Evolutionary conservation across 2,329 filamentous ascomycete genomes (phyloP).

Genomic region (Phaeosphaeriaceae sp.): DNA sequence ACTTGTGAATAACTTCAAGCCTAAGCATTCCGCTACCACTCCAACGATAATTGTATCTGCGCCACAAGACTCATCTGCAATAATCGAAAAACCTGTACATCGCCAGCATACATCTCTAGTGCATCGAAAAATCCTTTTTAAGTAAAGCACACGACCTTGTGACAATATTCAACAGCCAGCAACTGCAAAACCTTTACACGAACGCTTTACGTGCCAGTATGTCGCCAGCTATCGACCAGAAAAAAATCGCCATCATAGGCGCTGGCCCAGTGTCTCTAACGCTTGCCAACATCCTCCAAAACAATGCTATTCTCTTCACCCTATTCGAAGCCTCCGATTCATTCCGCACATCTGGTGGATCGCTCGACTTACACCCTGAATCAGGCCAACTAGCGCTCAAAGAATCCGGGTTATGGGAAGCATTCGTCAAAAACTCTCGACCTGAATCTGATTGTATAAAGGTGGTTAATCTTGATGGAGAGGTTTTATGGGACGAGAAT

Average conservation of each 20-base stretch:
- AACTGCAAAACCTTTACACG: too few relatives aligned
- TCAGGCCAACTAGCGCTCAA: constrained; percentile 60
- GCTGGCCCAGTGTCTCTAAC: constrained; percentile 55
- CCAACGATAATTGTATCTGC: too few relatives aligned
- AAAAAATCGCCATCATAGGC: constrained; percentile 47
- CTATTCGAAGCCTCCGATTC: constrained; percentile 52
- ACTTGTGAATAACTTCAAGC: too few relatives aligned
- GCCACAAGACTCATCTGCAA: too few relatives aligned
- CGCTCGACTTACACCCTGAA: constrained; percentile 61
- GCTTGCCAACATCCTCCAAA: constrained; percentile 60
- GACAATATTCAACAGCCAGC: too few relatives aligned
- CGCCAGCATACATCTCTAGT: too few relatives aligned
- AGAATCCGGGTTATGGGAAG: constrained; percentile 57
- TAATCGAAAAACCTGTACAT: too few relatives aligned
- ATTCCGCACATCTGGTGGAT: constrained; percentile 45
- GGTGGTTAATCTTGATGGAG: constrained; percentile 50
- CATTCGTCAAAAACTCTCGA: constrained; percentile 59
- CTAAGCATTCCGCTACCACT: too few relatives aligned
- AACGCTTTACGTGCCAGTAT: too few relatives aligned
- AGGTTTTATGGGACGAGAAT: constrained; percentile 41
- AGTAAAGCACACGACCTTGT: too few relatives aligned
- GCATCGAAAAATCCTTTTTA: too few relatives aligned
- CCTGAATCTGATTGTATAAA: constrained; percentile 60
- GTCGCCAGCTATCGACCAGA: neutral
- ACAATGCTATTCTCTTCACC: constrained; percentile 54